phyloP scores from a whole-genome alignment of 2,329 filamentous ascomycete genomes.

The Fusarium incarnatum region DNA sequence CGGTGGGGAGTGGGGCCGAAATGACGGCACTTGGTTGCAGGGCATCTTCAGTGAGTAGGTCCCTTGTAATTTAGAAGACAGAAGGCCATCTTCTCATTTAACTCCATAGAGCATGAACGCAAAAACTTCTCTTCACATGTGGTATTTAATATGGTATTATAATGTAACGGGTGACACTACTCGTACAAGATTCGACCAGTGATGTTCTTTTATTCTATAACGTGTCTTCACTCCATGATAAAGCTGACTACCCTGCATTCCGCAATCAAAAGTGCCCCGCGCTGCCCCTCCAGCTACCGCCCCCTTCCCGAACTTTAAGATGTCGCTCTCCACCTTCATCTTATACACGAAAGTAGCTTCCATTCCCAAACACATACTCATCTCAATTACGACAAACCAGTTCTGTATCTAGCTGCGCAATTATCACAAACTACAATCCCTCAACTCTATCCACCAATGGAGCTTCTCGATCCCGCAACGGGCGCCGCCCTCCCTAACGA shows the following conservation, averaged over 20 bases:
- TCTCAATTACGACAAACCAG: not conserved
- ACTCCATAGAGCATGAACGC: not conserved
- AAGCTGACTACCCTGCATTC: slow-evolving; percentile 32
- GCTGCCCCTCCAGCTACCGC: slow-evolving; percentile 36
- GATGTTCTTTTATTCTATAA: slow-evolving; percentile 22
- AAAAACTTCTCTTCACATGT: not conserved
- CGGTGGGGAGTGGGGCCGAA: slow-evolving; percentile 39
- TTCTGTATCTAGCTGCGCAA: not conserved
- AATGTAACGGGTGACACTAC: no score
- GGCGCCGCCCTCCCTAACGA: slow-evolving; percentile 75
- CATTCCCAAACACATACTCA: slow-evolving; percentile 2
- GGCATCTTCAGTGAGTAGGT: not conserved
- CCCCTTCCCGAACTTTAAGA: slow-evolving; percentile 14
- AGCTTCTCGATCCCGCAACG: slow-evolving; percentile 77
- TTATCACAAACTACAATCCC: no score
- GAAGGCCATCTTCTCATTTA: not conserved
- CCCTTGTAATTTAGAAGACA: not conserved
- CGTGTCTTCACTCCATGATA: slow-evolving; percentile 11
- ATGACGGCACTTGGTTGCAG: slow-evolving; percentile 18
- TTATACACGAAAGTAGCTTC: not conserved
- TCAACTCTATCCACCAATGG: slow-evolving; percentile 58
- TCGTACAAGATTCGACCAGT: slow-evolving; percentile 15
- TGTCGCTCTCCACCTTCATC: slow-evolving; percentile 22
- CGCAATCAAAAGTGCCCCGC: slow-evolving; percentile 24
- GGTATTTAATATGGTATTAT: no score